These are phyloP conservation scores for Vigna hirtella DNA, from an alignment of 306 rosid species.

Conservation along the genomic window DNA sequence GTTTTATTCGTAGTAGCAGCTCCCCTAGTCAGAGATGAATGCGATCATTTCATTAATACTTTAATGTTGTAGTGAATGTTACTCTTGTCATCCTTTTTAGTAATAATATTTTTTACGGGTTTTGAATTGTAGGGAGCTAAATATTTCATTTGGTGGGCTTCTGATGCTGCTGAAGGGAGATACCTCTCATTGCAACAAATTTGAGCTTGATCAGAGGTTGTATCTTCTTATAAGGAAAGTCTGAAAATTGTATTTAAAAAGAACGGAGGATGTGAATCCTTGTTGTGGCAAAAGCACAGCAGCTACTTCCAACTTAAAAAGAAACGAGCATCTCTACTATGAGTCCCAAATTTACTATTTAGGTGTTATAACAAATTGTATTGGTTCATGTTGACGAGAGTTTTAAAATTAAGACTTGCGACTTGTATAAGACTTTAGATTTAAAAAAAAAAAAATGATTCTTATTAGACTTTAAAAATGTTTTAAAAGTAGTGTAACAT, in stretches of 20 bases:
- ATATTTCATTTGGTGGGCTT: slow-evolving; percentile 92
- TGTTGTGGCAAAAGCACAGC: slow-evolving; percentile 8
- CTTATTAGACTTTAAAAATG: no score
- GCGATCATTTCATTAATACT: slow-evolving; percentile 26
- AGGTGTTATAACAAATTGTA: no score
- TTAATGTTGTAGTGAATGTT: not conserved
- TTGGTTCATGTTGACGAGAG: no score
- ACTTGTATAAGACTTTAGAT: no score
- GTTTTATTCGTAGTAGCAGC: slow-evolving; percentile 17
- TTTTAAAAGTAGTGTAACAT: no score
- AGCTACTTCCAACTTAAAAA: not conserved
- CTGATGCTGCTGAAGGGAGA: slow-evolving; percentile 94
- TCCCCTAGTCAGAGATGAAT: slow-evolving; percentile 25
- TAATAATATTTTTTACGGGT: not conserved
- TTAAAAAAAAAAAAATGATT: no score
- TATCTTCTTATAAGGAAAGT: slow-evolving; percentile 91
- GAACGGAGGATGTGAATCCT: slow-evolving; percentile 48
- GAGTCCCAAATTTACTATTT: no score
- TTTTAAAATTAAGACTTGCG: no score
- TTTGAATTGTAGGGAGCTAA: slow-evolving; percentile 67
- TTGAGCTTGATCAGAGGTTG: slow-evolving; percentile 79
- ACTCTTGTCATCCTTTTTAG: not conserved
- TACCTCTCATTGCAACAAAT: slow-evolving; percentile 57
- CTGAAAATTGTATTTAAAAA: slow-evolving; percentile 40
- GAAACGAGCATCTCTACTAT: no score